Evolutionary conservation across 2,329 filamentous ascomycete genomes (phyloP).

Genomic region (Stachybotrys chartarum): DNA sequence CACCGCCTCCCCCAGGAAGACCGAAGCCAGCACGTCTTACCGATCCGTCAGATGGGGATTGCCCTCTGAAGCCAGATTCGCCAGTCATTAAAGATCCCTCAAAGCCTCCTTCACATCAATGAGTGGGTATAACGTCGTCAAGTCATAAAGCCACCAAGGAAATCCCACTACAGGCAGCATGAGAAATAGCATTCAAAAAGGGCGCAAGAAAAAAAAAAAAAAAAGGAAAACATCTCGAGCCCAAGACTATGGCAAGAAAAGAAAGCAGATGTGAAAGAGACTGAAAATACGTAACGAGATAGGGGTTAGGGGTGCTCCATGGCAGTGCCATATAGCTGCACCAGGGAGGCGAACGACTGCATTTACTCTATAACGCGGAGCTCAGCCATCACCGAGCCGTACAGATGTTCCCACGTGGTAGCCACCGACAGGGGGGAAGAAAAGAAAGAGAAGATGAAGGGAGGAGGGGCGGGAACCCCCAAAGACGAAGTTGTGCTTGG

Average conservation of each 20-base stretch:
- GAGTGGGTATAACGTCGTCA: slow-evolving; percentile 16
- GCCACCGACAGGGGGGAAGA: not conserved
- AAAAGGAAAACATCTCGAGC: not conserved
- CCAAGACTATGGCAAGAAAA: no score
- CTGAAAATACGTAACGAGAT: no score
- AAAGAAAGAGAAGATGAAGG: not conserved
- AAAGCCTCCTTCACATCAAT: slow-evolving; percentile 3
- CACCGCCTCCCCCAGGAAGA: not conserved
- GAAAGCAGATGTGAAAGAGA: no score
- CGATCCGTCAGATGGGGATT: no score
- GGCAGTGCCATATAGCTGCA: no score
- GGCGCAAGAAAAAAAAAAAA: not conserved
- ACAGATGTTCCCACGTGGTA: no score
- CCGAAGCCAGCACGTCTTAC: no score
- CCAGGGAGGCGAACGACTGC: no score
- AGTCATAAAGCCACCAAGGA: slow-evolving; percentile 8
- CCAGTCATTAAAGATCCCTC: not conserved
- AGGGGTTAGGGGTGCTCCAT: no score
- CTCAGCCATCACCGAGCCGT: no score
- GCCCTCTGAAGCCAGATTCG: not conserved
- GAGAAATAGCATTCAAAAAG: slow-evolving; percentile 2
- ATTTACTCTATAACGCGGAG: no score
- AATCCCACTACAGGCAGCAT: slow-evolving; percentile 5
- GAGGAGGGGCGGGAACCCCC: not conserved
- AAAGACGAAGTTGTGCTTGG: no score